Conservation (phyloP, 495 filamentous ascomycete species). For the Penicillium cosmopolitanum region DNA sequence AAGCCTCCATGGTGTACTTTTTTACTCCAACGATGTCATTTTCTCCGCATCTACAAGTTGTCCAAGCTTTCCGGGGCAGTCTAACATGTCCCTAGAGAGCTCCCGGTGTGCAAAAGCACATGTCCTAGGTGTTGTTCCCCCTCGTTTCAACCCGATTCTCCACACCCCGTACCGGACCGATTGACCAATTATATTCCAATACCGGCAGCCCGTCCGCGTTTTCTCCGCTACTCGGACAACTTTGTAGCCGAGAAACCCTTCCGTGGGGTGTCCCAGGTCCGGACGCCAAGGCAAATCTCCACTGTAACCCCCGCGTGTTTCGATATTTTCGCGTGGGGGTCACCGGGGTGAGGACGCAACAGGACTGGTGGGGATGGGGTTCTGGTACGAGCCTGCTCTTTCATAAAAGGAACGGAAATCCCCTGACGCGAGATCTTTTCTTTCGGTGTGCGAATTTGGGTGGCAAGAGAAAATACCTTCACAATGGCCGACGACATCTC, state of each 20-base stretch:
- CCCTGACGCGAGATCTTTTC: constrained; percentile 6
- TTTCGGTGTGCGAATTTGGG: constrained; percentile 8
- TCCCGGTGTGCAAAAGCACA: constrained; percentile 1
- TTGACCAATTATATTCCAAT: constrained; percentile 7
- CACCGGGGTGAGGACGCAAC: constrained; percentile 15
- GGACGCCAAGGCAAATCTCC: constrained; percentile 15
- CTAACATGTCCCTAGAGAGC: not conserved
- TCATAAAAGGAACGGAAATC: constrained; percentile 8
- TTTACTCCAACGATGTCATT: constrained; percentile 4
- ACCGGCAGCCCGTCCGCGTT: not conserved
- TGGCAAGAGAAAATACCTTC: constrained; percentile 11
- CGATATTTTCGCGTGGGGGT: constrained; percentile 26
- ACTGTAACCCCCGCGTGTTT: constrained; percentile 21
- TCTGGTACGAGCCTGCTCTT: not conserved
- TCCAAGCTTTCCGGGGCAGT: constrained; percentile 8
- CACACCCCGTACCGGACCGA: constrained; percentile 14
- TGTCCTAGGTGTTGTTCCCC: not conserved
- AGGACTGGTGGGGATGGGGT: constrained; percentile 11
- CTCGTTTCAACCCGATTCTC: constrained; percentile 14
- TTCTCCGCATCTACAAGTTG: constrained; percentile 3
- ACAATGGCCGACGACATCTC: constrained; percentile 30
- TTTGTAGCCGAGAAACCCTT: constrained; percentile 9
- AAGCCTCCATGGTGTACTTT: not conserved
- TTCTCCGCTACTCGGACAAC: constrained; percentile 14
- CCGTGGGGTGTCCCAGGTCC: constrained; percentile 9